A percentile compares a stretch with the other conserved stretches of the same genome.
phyloP scores from a whole-genome alignment of 805 yeast genomes.

The Ogataea nonfermentans region DNA sequence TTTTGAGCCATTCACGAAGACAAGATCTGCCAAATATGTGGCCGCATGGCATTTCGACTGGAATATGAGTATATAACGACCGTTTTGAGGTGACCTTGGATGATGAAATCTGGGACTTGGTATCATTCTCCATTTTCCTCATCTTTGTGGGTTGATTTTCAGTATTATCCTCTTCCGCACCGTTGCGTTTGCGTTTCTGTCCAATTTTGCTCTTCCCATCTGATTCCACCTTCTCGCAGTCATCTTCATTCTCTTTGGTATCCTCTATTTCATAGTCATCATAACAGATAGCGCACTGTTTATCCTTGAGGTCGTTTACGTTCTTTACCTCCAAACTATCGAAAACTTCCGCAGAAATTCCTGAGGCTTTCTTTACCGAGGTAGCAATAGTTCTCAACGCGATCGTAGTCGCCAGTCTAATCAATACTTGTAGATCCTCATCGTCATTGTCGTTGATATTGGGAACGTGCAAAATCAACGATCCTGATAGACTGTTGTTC shows the following conservation, averaged over 20 bases:
- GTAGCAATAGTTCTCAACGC: conserved; percentile 63
- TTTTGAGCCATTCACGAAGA: conserved; percentile 75
- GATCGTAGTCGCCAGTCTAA: conserved; percentile 65
- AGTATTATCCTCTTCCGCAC: conserved; percentile 8
- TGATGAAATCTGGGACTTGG: conserved; percentile 13
- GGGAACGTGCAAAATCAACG: conserved; percentile 64
- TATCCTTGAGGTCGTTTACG: conserved; percentile 31
- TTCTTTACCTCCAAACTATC: conserved; percentile 44
- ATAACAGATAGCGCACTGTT: conserved; percentile 63
- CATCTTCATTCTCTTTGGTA: conserved; percentile 12
- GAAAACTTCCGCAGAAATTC: conserved; percentile 53
- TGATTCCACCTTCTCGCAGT: conserved; percentile 8
- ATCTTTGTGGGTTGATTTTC: conserved; percentile 12
- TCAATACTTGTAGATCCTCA: conserved; percentile 56
- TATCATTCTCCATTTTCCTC: conserved; percentile 13
- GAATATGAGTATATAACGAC: conserved; percentile 49
- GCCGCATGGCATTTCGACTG: conserved; percentile 77
- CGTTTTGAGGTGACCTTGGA: conserved; percentile 25
- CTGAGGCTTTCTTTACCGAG: conserved; percentile 46
- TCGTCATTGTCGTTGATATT: conserved; percentile 59
- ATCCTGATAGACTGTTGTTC: conserved; percentile 45
- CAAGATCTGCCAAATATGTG: conserved; percentile 89
- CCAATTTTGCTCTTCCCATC: conserved; percentile 6
- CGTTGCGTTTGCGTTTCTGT: conserved; percentile 19
- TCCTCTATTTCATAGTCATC: conserved; percentile 44